Evolutionary conservation across 2,329 filamentous ascomycete genomes (phyloP).

Genomic region (Botrytis porri): DNA sequence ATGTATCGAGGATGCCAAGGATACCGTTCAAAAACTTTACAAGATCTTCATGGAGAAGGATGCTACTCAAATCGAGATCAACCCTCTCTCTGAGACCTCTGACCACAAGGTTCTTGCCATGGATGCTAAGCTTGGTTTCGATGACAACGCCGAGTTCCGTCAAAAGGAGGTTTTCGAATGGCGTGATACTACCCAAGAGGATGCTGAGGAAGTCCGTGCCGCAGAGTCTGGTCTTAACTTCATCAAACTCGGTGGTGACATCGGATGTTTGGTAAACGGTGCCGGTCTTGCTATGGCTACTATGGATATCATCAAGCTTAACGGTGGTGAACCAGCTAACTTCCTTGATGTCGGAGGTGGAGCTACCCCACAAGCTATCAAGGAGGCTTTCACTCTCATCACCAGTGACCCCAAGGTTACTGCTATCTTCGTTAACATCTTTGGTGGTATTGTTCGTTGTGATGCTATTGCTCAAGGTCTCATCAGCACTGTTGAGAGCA

Average conservation of each 20-base stretch:
- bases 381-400: constrained; percentile 97
- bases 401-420: constrained; percentile 97
- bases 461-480: constrained; percentile 96
- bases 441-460: constrained; percentile 96
- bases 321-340: constrained; percentile 93
- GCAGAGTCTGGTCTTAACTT: constrained; percentile 96
- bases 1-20: constrained; percentile 92
- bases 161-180: constrained; percentile 94
- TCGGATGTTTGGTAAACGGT: constrained; percentile 98
- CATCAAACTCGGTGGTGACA: constrained; percentile 99
- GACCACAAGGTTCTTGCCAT: constrained; percentile 98
- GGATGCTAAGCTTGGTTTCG: constrained; percentile 98
- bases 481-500: constrained; percentile 88
- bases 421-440: constrained; percentile 99
- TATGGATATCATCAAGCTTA: constrained; percentile 99
- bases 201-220: constrained; percentile 95
- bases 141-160: constrained; percentile 98
- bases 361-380: constrained; percentile 93
- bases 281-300: constrained; percentile 99
- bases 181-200: constrained; percentile 94
- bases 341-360: constrained; percentile 98
- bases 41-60: constrained; percentile 98
- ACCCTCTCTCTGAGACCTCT: constrained; percentile 95
- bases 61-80: constrained; percentile 99
- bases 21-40: constrained; percentile 98